Evolutionary conservation across 352 stramenopile genomes (phyloP).

Genomic region (Thalassiosira mediterranea): DNA sequence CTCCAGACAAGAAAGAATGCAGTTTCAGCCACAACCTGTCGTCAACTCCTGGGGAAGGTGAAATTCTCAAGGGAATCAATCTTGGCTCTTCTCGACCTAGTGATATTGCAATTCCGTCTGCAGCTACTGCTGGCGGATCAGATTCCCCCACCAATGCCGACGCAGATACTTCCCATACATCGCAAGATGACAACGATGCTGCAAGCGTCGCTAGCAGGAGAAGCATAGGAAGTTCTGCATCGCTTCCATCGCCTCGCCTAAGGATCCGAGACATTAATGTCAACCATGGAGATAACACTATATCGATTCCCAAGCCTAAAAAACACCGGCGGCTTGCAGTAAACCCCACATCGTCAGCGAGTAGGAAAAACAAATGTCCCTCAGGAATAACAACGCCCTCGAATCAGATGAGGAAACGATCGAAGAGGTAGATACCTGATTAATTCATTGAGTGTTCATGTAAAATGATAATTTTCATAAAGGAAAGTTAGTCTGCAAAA

Average conservation of each 20-base stretch:
- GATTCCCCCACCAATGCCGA: conserved; percentile 13
- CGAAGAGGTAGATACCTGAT: conserved; percentile 40
- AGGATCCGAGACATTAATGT: conserved; percentile 48
- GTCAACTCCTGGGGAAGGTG: conserved; percentile 46
- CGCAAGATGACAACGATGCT: conserved; percentile 41
- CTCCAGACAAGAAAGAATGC: conserved; percentile 33
- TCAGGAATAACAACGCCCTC: conserved; percentile 27
- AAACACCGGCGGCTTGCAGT: conserved; percentile 23
- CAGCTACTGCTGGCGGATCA: not conserved
- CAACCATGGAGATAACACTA: conserved; percentile 4
- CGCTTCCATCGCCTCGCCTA: conserved; percentile 28
- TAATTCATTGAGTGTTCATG: too few relatives aligned
- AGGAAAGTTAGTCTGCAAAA: too few relatives aligned
- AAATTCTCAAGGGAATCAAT: conserved; percentile 43
- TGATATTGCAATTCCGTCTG: conserved; percentile 6
- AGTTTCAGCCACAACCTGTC: conserved; percentile 49
- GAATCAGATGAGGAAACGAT: conserved; percentile 28
- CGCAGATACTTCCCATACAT: conserved; percentile 32
- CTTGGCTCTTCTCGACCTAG: conserved; percentile 20
- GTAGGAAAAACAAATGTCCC: conserved; percentile 37
- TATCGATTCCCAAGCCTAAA: conserved; percentile 2
- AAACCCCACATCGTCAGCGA: not conserved
- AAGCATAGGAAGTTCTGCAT: conserved; percentile 5
- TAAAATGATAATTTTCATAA: too few relatives aligned
- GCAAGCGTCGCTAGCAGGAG: conserved; percentile 26